These are phyloP conservation scores for Salmacisia buchloeana DNA, from an alignment of 1,284 basidiomycete genomes.

Conservation along the genomic window DNA sequence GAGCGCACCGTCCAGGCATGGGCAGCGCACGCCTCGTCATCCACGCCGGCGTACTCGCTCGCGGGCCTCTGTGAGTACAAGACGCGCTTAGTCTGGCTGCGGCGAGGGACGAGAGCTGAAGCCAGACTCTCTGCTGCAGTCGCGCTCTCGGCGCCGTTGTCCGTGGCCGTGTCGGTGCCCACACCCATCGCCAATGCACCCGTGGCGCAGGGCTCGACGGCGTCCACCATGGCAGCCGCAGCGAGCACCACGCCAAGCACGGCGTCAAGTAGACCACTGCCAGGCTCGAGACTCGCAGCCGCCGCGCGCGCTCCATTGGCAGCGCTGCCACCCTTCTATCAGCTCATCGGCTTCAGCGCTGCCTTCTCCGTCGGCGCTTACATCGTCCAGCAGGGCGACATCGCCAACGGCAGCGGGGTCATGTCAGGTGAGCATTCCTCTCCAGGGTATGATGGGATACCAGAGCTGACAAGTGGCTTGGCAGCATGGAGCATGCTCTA, in stretches of 20 bases:
- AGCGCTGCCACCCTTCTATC: slow-evolving; percentile 4
- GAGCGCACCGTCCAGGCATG: too few relatives aligned
- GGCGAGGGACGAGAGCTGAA: too few relatives aligned
- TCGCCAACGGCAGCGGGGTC: neutral
- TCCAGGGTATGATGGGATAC: neutral
- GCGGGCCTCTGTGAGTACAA: too few relatives aligned
- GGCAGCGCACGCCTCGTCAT: too few relatives aligned
- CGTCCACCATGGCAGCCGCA: neutral
- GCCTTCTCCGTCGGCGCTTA: neutral
- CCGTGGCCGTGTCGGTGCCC: neutral
- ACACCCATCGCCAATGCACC: neutral
- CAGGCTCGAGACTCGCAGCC: neutral
- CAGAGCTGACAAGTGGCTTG: neutral
- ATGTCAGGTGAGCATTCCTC: neutral
- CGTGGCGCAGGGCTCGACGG: neutral
- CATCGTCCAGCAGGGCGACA: slow-evolving; percentile 1
- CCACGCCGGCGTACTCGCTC: too few relatives aligned
- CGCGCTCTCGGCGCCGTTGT: neutral
- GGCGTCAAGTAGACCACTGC: neutral
- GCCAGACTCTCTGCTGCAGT: too few relatives aligned
- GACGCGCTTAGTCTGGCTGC: too few relatives aligned
- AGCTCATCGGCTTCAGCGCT: neutral
- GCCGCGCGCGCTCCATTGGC: neutral
- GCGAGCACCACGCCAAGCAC: neutral
- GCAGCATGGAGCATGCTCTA: slow-evolving; percentile 1